Base-by-base conservation (phyloP, 192 early-diverging fungal genomes). In the Coemansia sp. region DNA sequence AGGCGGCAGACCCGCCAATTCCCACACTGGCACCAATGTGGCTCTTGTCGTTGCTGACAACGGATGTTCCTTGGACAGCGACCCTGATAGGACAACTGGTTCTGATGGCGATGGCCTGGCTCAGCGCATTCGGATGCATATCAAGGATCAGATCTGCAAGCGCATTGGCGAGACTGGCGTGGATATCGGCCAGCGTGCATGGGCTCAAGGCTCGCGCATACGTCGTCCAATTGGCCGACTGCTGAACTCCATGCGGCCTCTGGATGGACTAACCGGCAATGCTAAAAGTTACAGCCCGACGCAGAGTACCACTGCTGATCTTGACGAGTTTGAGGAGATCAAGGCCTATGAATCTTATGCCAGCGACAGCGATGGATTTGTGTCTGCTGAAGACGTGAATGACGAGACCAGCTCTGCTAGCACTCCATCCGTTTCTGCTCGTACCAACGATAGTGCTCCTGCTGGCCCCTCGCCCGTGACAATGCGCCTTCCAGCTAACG, bases 311-410 rank as follows among this genome's bases (percentile, higher is more conserved):
- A 20, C 65, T 16, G 65, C 23, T n/a, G 79, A 82, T 7, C 35
- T 61, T 31, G 79, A 66, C 0, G 71, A 66, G 18, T 73, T 71
- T 38, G 73, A 71, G 37, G 79, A 77, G 6, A 66, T 78, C 42
- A 48, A 74, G 35, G 50, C 65, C 20, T 28, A 33, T 9, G 69
- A 67, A 9, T 24, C 61, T 13, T 71, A 65, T 20, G 70, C 55
- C 34, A 72, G 73, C 61, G 82, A 78, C 34, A 71, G 70, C 59
- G 83, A 85, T 16, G 73, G 83, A 9, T 83, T 84, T 68, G 72
- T 80, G 0, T 80, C 77, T 2, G 77, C 77, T 3, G 77, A 80
- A n/a, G 77, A 80, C 37, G 42, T 65, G 3, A 69, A 74, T 57
- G 67, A 61, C 40, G 53, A 34, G 0, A 59, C 5, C 48, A 55